Percentiles rank a stretch among this genome's conserved stretches.
Evolutionary conservation across 192 early-diverging fungal genomes (phyloP).

Genomic region (Backusella psychrophila): DNA sequence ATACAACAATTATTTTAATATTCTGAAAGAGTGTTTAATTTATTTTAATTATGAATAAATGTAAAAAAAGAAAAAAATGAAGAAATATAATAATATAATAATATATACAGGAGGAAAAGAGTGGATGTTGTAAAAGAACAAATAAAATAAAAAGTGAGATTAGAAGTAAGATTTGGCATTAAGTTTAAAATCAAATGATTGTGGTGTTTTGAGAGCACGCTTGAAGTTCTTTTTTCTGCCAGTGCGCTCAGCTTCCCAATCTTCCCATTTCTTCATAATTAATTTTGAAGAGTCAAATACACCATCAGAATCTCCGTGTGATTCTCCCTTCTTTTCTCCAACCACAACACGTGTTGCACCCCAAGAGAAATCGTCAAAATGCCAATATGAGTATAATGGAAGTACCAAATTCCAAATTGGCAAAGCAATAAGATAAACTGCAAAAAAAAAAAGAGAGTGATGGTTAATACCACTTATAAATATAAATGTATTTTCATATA

Average conservation of each 20-base stretch:
- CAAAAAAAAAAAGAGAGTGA: slow-evolving; percentile 33
- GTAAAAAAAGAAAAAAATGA: neutral
- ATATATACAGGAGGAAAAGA: neutral
- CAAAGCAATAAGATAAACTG: slow-evolving; percentile 71
- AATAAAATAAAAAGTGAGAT: neutral
- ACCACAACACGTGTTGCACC: slow-evolving; percentile 74
- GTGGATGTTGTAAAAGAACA: neutral
- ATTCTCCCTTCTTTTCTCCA: slow-evolving; percentile 65
- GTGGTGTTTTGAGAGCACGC: neutral
- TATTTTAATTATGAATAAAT: neutral
- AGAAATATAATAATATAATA: neutral
- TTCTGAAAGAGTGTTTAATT: too few species aligned
- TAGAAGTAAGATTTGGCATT: neutral
- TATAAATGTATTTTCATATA: neutral
- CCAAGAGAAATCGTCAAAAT: slow-evolving; percentile 93
- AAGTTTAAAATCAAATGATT: neutral
- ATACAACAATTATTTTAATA: too few species aligned
- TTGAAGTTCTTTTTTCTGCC: neutral
- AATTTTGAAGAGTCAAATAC: slow-evolving; percentile 65
- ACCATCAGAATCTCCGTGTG: slow-evolving; percentile 69
- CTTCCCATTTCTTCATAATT: slow-evolving; percentile 56
- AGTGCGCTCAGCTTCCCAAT: slow-evolving; percentile 56
- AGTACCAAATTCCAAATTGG: slow-evolving; percentile 95
- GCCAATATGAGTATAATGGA: slow-evolving; percentile 91
- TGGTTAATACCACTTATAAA: slow-evolving; percentile 32